Conservation (phyloP, 805 yeast genomes). For the Teunomyces aglyptinius region DNA sequence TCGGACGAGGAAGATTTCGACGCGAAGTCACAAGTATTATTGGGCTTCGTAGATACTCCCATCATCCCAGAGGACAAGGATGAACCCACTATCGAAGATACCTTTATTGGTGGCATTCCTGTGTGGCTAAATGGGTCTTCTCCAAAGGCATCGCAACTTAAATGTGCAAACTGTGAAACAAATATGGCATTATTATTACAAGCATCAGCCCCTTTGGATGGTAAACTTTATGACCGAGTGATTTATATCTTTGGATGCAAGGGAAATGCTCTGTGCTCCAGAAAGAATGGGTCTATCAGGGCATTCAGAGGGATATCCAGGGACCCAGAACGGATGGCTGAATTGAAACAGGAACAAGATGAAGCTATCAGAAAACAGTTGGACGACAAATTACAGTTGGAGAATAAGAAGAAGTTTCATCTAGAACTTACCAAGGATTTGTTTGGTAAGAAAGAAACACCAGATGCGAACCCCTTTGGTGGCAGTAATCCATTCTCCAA, state of each 20-base stretch:
- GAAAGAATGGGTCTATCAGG: conserved; percentile 67
- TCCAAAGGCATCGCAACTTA: conserved; percentile 52
- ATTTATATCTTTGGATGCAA: conserved; percentile 80
- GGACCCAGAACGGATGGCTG: conserved; percentile 49
- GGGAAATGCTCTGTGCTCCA: conserved; percentile 52
- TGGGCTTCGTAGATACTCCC: conserved; percentile 67
- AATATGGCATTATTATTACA: conserved; percentile 71
- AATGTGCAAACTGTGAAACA: conserved; percentile 65
- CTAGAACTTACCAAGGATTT: conserved; percentile 38
- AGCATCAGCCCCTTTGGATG: conserved; percentile 75
- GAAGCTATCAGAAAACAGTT: conserved; percentile 29
- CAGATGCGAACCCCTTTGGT: conserved; percentile 5
- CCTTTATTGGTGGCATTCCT: conserved; percentile 75
- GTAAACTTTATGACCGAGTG: conserved; percentile 71
- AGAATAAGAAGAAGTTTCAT: conserved; percentile 41
- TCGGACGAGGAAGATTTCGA: conserved; percentile 47
- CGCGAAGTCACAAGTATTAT: conserved; percentile 41
- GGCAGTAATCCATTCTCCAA: conserved; percentile 13
- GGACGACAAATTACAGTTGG: conserved; percentile 40
- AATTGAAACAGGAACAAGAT: conserved; percentile 35
- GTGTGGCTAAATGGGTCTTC: conserved; percentile 64
- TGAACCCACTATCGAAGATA: conserved; percentile 51
- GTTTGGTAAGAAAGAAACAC: conserved; percentile 10
- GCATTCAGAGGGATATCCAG: conserved; percentile 75
- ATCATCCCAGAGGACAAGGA: conserved; percentile 38